phyloP scores from a whole-genome alignment of 495 filamentous ascomycete genomes.

The Trichoderma gamsii region DNA sequence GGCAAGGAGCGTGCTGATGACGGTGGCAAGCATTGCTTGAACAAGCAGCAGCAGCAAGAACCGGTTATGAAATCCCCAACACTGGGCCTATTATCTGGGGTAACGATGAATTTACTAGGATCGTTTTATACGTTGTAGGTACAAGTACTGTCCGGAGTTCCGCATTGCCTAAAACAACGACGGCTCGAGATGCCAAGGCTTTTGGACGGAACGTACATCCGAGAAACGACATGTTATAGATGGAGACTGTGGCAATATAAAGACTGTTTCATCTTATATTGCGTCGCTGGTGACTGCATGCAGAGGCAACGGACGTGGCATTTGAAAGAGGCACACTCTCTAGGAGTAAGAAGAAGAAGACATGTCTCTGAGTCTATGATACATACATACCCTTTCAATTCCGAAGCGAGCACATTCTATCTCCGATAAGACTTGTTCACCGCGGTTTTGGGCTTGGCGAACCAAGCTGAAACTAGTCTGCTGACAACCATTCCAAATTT shows the following conservation, averaged over 20 bases:
- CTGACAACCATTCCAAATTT: background rate
- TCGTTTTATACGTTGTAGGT: background rate
- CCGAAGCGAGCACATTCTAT: background rate
- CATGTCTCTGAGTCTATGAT: background rate
- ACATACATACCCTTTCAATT: background rate
- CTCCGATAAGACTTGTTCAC: background rate
- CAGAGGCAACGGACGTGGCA: background rate
- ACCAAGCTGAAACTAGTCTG: background rate
- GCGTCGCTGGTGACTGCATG: conserved; percentile 1
- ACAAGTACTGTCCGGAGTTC: background rate
- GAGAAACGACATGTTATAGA: background rate
- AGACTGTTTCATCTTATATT: background rate
- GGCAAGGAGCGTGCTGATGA: background rate
- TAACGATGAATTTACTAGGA: background rate
- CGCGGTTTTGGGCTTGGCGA: conserved; percentile 9
- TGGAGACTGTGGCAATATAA: background rate
- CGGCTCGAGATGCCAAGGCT: background rate
- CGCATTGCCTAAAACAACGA: background rate
- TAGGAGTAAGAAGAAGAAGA: background rate
- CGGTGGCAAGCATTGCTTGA: background rate
- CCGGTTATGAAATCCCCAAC: background rate
- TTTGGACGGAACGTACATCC: background rate
- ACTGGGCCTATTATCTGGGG: background rate
- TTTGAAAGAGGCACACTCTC: background rate
- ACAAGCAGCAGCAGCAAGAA: background rate